These are phyloP conservation scores for Nidularia sp. DNA, from an alignment of 768 basidiomycete species.

Conservation along the genomic window DNA sequence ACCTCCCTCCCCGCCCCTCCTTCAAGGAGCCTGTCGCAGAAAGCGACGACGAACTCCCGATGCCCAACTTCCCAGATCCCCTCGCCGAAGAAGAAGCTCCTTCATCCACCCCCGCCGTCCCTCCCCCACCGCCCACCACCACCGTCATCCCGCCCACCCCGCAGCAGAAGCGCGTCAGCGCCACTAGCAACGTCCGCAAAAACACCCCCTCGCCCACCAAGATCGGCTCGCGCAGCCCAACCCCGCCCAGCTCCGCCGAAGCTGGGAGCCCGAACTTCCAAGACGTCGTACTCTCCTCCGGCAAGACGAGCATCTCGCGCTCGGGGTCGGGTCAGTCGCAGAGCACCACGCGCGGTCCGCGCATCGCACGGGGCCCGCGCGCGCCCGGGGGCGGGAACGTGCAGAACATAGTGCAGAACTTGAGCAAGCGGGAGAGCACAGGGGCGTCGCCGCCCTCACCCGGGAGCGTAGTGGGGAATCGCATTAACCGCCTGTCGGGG, in stretches of 20 bases:
- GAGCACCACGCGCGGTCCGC: slow-evolving; percentile 16
- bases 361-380: slow-evolving; percentile 45
- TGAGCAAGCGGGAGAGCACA: slow-evolving; percentile 46
- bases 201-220: slow-evolving; percentile 29
- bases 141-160: slow-evolving; percentile 50
- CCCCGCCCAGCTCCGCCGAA: slow-evolving; percentile 14
- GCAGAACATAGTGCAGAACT: slow-evolving; percentile 49
- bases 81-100: slow-evolving; percentile 18
- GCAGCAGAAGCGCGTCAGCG: slow-evolving; percentile 38
- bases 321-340: slow-evolving; percentile 35
- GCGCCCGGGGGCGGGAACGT: slow-evolving; percentile 43
- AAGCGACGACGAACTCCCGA: slow-evolving; percentile 35
- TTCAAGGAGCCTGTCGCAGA: slow-evolving; percentile 65
- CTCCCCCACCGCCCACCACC: slow-evolving; percentile 26
- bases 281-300: slow-evolving; percentile 28
- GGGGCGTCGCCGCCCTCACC: slow-evolving; percentile 28
- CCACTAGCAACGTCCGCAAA: slow-evolving; percentile 23
- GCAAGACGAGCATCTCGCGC: slow-evolving; percentile 40
- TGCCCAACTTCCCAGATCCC: slow-evolving; percentile 35
- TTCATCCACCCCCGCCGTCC: slow-evolving; percentile 14
- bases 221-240: slow-evolving; percentile 36
- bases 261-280: slow-evolving; percentile 9
- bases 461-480: slow-evolving; percentile 27
- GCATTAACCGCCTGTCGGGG: slow-evolving; percentile 44
- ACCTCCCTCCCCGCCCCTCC: slow-evolving; percentile 31